Base-by-base conservation (phyloP, 2,329 filamentous ascomycete species). In the Talaromyces islandicus region DNA sequence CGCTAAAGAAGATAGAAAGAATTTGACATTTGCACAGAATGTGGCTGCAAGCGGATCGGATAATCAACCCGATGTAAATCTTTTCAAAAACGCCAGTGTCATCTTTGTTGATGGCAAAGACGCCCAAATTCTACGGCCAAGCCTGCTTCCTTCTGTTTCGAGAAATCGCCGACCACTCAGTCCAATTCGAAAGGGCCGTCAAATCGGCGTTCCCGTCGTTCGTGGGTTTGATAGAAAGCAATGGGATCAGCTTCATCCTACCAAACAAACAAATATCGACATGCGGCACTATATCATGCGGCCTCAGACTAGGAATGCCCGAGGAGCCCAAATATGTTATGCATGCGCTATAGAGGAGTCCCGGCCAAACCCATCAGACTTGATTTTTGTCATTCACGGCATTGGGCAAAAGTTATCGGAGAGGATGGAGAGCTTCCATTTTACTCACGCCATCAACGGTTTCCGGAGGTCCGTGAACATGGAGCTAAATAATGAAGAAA, bases 391-490 rank as follows among this genome's bases (percentile, higher is more conserved):
- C 10, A 90, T 94, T 50, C 94, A 99, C 69, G 94, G 94, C 1
- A 97, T 99, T 64, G 94, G 94, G 0, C 94, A 99, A 73, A 97
- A 99, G 72, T 83, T 97, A 55, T 95, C 92, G 0, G 92, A 99
- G 71, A 83, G 92, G 12, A 91, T 97, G 62, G 93, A 97, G 73
- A 96, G 91, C 67, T 99, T 92, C 68, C 91, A 97, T 73, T 99
- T 99, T 68, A 99, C 94, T 0, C 93, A 97, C 72, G 90, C 92
- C 5, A 93, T 97, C 71, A 97, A 96, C 69, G 85, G 88, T 0
- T 94, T 99, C 66, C 86, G 94, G 12, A 84, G 92, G 61, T 87
- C 91, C 21, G 84, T 97, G 60, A 96, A 96, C 65, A 80, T 92
- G 55, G 92, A 99, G 70, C 81, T 96, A 43, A 84, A 85, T 30